Conservation (phyloP, 2,329 filamentous ascomycete genomes). For the Fusarium anthophilum region DNA sequence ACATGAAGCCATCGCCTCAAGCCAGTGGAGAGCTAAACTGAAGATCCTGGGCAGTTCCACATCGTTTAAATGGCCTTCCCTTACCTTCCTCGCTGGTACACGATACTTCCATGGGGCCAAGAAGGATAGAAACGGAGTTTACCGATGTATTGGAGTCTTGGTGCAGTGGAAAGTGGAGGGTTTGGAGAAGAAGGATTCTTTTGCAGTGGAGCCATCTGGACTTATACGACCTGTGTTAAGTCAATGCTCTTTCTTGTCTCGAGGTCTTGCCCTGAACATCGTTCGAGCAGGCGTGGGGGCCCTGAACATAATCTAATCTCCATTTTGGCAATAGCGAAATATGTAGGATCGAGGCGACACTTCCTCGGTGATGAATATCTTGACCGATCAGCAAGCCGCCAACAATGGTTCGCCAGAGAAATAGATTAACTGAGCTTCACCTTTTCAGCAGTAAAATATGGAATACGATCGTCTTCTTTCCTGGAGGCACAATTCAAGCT, state of each 20-base stretch:
- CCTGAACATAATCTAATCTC: neutral
- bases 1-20: neutral
- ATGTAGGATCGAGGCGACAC: neutral
- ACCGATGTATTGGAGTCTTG: neutral
- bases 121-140: neutral
- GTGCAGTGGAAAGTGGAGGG: neutral
- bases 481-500: neutral
- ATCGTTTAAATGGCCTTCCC: neutral
- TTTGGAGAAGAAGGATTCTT: neutral
- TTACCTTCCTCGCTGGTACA: neutral
- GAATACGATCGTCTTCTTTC: neutral
- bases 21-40: neutral
- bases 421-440: neutral
- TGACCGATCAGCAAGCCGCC: neutral
- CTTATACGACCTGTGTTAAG: neutral
- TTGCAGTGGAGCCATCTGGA: neutral
- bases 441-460: too few relatives aligned
- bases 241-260: neutral
- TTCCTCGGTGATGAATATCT: neutral
- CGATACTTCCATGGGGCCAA: neutral
- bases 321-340: neutral
- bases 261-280: neutral
- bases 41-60: neutral
- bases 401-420: neutral
- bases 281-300: slow-evolving; percentile 2